Conservation (phyloP, 805 yeast species). For the Kodamaea sagamina region DNA sequence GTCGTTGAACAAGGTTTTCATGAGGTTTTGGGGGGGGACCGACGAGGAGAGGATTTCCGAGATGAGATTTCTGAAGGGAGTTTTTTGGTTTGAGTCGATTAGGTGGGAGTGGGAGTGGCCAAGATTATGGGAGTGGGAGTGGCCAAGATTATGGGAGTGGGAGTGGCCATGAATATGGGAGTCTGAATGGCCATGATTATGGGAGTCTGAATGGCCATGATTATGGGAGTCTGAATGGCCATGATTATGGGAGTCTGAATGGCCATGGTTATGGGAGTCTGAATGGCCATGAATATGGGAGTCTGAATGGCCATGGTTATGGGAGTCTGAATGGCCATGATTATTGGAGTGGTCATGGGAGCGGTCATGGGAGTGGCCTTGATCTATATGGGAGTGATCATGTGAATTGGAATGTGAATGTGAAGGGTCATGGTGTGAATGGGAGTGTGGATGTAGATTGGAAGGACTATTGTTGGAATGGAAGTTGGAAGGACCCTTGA, state of each 20-base stretch:
- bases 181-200: background rate
- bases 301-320: background rate
- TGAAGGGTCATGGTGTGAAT: slow-evolving; percentile 1
- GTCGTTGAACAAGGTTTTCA: slow-evolving; percentile 32
- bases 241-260: background rate
- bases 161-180: background rate
- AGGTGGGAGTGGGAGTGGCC: background rate
- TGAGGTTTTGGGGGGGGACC: slow-evolving; percentile 13
- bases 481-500: no score
- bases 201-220: background rate
- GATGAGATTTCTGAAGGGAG: slow-evolving; percentile 17
- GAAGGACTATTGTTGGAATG: no score
- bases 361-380: no score
- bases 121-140: background rate
- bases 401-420: background rate
- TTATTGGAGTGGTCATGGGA: background rate
- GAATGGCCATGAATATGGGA: background rate
- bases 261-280: background rate
- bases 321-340: background rate
- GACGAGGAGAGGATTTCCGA: slow-evolving; percentile 13
- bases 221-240: background rate
- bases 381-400: no score
- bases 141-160: background rate
- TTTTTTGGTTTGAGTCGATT: background rate
- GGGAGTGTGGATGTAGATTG: background rate